A percentile compares a stretch with the other conserved stretches of the same genome.
These are phyloP conservation scores for Mycena metata DNA, from an alignment of 768 basidiomycete species.

Conservation along the genomic window DNA sequence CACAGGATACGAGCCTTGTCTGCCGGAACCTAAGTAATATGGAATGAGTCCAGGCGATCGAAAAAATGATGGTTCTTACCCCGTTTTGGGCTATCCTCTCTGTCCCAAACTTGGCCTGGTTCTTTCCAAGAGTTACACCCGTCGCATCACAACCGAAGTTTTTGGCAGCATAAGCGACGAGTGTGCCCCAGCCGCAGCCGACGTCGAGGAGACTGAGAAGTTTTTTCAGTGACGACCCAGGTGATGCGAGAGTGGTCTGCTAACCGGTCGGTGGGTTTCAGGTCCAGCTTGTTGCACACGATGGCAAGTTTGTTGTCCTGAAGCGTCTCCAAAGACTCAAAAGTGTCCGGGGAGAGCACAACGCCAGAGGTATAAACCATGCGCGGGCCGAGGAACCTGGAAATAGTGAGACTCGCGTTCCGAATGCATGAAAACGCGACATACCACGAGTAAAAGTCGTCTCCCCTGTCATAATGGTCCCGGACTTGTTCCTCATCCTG, in stretches of 20 bases:
- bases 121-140: slow-evolving; percentile 91
- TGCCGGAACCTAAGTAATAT: slow-evolving; percentile 56
- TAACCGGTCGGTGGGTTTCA: slow-evolving; percentile 84
- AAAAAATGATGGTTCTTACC: slow-evolving; percentile 47
- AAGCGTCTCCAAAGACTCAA: slow-evolving; percentile 91
- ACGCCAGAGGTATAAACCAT: slow-evolving; percentile 99
- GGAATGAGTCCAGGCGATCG: slow-evolving; percentile 8
- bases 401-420: not conserved
- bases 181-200: slow-evolving; percentile 97
- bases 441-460: slow-evolving; percentile 95
- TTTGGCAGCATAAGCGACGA: slow-evolving; percentile 94
- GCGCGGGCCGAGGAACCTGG: slow-evolving; percentile 91
- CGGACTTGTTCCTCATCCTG: slow-evolving; percentile 98
- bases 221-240: slow-evolving; percentile 10
- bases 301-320: slow-evolving; percentile 98
- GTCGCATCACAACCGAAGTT: slow-evolving; percentile 98
- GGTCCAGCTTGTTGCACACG: slow-evolving; percentile 94
- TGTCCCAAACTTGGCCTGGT: slow-evolving; percentile 94
- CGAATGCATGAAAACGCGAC: slow-evolving; percentile 24
- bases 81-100: slow-evolving; percentile 88
- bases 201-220: slow-evolving; percentile 76
- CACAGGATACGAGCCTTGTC: slow-evolving; percentile 91
- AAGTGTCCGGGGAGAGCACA: slow-evolving; percentile 73
- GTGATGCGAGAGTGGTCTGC: slow-evolving; percentile 19
- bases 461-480: slow-evolving; percentile 95